phyloP scores from a whole-genome alignment of 2,329 filamentous ascomycete species.

The Fusarium buharicum region DNA sequence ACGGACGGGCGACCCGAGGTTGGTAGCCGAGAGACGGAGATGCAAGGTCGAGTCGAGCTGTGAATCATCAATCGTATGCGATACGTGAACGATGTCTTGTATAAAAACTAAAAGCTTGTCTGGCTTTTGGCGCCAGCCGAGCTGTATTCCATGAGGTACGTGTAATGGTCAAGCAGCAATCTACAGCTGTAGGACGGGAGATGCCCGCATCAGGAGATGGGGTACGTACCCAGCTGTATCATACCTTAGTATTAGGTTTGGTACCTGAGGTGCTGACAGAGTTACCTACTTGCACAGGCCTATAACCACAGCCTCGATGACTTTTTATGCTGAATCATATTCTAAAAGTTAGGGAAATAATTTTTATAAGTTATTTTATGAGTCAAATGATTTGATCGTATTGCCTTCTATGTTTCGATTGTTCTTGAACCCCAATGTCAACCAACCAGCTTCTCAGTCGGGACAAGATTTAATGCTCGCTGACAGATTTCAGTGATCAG shows the following conservation, averaged over 20 bases:
- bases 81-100: slow-evolving; percentile 14
- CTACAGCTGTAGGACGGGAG: slow-evolving; percentile 12
- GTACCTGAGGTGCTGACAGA: neutral
- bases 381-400: too few relatives aligned
- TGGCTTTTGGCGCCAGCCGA: slow-evolving; percentile 35
- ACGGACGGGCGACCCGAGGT: too few relatives aligned
- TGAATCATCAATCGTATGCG: neutral
- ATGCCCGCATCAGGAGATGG: slow-evolving; percentile 29
- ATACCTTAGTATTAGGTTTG: slow-evolving; percentile 16
- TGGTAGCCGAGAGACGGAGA: neutral
- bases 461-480: too few relatives aligned
- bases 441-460: too few relatives aligned
- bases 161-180: slow-evolving; percentile 28
- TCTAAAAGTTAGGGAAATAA: too few relatives aligned
- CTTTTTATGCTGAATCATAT: too few relatives aligned
- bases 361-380: too few relatives aligned
- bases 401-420: too few relatives aligned
- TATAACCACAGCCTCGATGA: too few relatives aligned
- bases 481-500: too few relatives aligned
- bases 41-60: neutral
- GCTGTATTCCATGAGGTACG: slow-evolving; percentile 30
- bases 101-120: slow-evolving; percentile 11
- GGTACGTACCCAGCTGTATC: slow-evolving; percentile 42
- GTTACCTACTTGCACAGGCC: too few relatives aligned
- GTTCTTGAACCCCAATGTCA: too few relatives aligned